Conservation (phyloP, 768 basidiomycete genomes). For the Leccinum uliginosum region DNA sequence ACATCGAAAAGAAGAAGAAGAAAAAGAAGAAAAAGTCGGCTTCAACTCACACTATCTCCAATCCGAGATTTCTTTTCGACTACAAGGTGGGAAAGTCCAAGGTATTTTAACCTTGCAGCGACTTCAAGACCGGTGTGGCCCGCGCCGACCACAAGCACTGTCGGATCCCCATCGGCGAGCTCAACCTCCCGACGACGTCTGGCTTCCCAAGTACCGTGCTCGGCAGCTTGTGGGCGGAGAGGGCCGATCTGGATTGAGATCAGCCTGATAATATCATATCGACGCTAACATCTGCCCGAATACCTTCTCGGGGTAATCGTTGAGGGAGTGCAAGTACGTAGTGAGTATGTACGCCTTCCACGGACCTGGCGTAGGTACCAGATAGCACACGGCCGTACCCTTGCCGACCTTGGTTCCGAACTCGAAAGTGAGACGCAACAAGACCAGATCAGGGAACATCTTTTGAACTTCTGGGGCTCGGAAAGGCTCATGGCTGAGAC, state of each 20-base stretch:
- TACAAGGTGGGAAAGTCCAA: constrained; percentile 53
- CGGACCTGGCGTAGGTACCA: constrained; percentile 40
- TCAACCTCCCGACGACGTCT: constrained; percentile 39
- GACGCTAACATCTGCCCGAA: not conserved
- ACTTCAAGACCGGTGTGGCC: constrained; percentile 65
- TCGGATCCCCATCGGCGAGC: constrained; percentile 48
- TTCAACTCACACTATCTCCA: constrained; percentile 39
- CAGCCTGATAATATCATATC: not conserved
- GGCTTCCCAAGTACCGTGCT: constrained; percentile 55
- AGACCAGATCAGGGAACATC: constrained; percentile 51
- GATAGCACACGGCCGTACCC: constrained; percentile 49
- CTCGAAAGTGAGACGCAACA: constrained; percentile 52
- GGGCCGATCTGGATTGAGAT: constrained; percentile 30
- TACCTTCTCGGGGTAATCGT: constrained; percentile 50
- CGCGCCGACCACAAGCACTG: constrained; percentile 59
- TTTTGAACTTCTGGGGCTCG: constrained; percentile 31
- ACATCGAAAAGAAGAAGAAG: not conserved
- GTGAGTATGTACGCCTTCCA: constrained; percentile 64
- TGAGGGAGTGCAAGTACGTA: constrained; percentile 57
- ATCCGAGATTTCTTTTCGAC: constrained; percentile 50
- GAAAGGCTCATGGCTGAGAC: constrained; percentile 22
- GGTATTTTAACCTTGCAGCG: constrained; percentile 60
- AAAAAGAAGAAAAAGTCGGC: not conserved
- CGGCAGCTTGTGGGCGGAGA: constrained; percentile 37
- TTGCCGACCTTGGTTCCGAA: constrained; percentile 49